Evolutionary conservation across 2,329 filamentous ascomycete species (phyloP).

Genomic region (Nigrospora sphaerica): DNA sequence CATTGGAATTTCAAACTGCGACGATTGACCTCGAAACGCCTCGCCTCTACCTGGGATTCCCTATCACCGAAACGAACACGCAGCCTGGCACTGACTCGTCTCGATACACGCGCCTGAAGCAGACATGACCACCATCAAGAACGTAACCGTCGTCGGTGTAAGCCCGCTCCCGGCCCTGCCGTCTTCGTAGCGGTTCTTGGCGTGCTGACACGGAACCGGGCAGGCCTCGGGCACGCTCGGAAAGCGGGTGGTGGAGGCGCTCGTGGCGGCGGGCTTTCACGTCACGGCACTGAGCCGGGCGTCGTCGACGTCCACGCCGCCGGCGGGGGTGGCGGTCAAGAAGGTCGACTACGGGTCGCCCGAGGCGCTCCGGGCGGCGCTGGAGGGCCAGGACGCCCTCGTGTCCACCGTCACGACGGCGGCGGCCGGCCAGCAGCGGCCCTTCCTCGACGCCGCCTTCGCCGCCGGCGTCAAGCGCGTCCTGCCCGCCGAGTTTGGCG

Average conservation of each 20-base stretch:
- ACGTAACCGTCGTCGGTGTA: constrained; percentile 7
- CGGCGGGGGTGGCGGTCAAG: constrained; percentile 29
- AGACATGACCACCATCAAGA: constrained; percentile 5
- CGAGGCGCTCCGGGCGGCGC: constrained; percentile 34
- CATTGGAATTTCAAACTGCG: not conserved
- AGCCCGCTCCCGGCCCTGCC: not conserved
- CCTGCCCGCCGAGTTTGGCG: constrained; percentile 46
- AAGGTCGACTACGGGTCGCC: constrained; percentile 39
- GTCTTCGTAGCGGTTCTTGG: not conserved
- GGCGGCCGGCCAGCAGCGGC: constrained; percentile 35
- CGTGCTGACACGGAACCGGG: not conserved
- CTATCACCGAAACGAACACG: no score
- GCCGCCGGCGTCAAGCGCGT: constrained; percentile 49
- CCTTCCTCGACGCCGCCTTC: constrained; percentile 47
- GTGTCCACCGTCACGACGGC: constrained; percentile 38
- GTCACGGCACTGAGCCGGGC: constrained; percentile 43
- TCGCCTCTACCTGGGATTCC: no score
- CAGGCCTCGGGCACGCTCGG: constrained; percentile 26
- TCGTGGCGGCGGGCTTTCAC: constrained; percentile 29
- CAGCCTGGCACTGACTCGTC: no score
- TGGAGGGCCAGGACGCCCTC: constrained; percentile 48
- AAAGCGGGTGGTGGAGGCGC: constrained; percentile 15
- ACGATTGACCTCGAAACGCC: no score
- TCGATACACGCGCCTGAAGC: no score
- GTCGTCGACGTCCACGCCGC: constrained; percentile 28